Base-by-base conservation (phyloP, 495 filamentous ascomycete genomes). In the Collariella sp. region DNA sequence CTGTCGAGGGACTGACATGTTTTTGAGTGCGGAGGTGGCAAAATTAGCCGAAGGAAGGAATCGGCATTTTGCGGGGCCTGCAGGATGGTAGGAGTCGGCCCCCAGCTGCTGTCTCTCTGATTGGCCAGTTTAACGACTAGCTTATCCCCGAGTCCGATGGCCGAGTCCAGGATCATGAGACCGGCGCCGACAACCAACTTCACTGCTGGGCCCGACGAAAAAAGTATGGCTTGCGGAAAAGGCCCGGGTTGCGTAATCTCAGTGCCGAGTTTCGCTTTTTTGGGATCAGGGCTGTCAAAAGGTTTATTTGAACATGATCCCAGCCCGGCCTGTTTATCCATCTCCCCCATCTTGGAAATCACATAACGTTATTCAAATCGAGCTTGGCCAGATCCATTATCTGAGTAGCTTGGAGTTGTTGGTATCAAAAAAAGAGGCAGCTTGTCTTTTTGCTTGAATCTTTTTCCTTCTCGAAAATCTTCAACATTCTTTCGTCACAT, bases 61-160 rank as follows among this genome's bases (percentile, higher is more conserved):
- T 53, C 50, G 50, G 50, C 50, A 46, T 53, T 53, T 53, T 53
- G 41, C 45, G 50, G 41, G 26, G 15, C n/a, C 50, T 18, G 31
- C 19, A 46, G 40, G 31, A 38, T 38, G 11, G 31, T 19, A 46
- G 40, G 31, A 38, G 26, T 36, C 16, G 9, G 40, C 9, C 13
- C 15, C 22, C 22, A 39, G 19, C 38, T 3, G 1, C 13, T 39
- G n/a, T 7, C 15, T 5, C 0, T 0, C 3, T 50, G 48, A 23
- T 50, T 50, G 48, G n/a, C n/a, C n/a, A n/a, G 48, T 5, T 38
- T 12, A 39, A 6, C 36, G 4, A 9, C 50, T 31, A 19, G 38
- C 38, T 20, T 38, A 36, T 12, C 40, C 11, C 50, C 50, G 50
- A 53, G 31, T 46, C 41, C 31, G 41, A 44, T 13, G 2, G 2